Evolutionary conservation across 2,329 filamentous ascomycete species (phyloP).

Genomic region (Colletotrichum horii): DNA sequence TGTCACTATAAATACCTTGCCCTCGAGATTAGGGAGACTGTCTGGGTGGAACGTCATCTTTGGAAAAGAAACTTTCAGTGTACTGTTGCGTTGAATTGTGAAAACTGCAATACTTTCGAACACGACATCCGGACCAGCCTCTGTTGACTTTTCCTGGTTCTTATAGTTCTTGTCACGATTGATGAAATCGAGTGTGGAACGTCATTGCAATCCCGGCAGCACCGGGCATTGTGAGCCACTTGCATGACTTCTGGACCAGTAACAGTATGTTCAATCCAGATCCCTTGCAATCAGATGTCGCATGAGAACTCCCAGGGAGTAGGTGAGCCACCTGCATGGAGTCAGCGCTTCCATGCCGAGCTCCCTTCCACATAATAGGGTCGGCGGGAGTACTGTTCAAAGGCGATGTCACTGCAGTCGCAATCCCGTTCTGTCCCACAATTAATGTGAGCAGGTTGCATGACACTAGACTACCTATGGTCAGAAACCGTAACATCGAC

Average conservation of each 20-base stretch:
- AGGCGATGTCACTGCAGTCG: neutral
- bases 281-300: neutral
- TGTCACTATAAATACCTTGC: constrained; percentile 49
- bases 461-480: constrained; percentile 30
- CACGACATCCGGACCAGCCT: neutral
- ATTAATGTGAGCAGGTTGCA: constrained; percentile 39
- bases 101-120: neutral
- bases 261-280: neutral
- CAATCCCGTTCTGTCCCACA: neutral
- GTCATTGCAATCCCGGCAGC: neutral
- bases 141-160: neutral
- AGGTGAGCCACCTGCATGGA: neutral
- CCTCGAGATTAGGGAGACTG: constrained; percentile 45
- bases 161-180: neutral
- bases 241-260: neutral
- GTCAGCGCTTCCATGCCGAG: neutral
- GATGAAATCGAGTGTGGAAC: neutral
- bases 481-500: neutral
- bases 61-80: neutral
- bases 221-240: neutral
- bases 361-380: neutral
- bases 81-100: neutral
- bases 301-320: neutral
- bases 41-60: constrained; percentile 40
- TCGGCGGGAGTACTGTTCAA: neutral